A percentile compares a stretch with the other conserved stretches of the same genome.
Conservation (phyloP, 495 filamentous ascomycete species). For the Cercophora samala region DNA sequence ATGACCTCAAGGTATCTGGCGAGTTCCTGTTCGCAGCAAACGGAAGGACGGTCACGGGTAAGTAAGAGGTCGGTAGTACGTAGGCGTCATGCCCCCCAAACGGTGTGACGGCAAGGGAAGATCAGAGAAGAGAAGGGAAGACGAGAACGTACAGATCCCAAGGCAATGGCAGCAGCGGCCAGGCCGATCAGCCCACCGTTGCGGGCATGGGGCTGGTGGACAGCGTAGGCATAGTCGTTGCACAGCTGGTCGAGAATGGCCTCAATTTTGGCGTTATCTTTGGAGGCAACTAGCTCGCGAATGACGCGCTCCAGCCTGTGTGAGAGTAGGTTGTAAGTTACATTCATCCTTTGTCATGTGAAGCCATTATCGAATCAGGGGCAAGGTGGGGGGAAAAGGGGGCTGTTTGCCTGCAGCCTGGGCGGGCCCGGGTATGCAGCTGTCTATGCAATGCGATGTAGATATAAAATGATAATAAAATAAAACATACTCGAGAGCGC, state of each 20-base stretch:
- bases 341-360: not conserved
- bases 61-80: slow-evolving; percentile 11
- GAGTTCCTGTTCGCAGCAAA: slow-evolving; percentile 58
- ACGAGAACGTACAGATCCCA: slow-evolving; percentile 71
- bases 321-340: not conserved
- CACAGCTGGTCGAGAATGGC: slow-evolving; percentile 93
- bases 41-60: not conserved
- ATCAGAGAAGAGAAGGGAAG: slow-evolving; percentile 7
- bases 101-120: not conserved
- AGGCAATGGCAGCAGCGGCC: slow-evolving; percentile 92
- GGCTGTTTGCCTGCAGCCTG: not conserved
- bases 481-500: slow-evolving; percentile 84
- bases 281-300: slow-evolving; percentile 72
- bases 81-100: not conserved
- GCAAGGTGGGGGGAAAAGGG: not conserved
- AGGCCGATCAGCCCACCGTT: slow-evolving; percentile 97
- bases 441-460: slow-evolving; percentile 3
- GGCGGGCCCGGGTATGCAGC: slow-evolving; percentile 11
- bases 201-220: slow-evolving; percentile 93
- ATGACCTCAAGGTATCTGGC: slow-evolving; percentile 88
- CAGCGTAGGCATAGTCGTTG: slow-evolving; percentile 95
- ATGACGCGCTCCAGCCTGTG: slow-evolving; percentile 73
- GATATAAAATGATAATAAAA: not conserved
- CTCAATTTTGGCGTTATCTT: slow-evolving; percentile 72
- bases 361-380: slow-evolving; percentile 6